A percentile compares a stretch with the other conserved stretches of the same genome.
These are phyloP conservation scores for Lophiostoma macrostomum DNA, from an alignment of 495 filamentous ascomycete species.

Conservation along the genomic window DNA sequence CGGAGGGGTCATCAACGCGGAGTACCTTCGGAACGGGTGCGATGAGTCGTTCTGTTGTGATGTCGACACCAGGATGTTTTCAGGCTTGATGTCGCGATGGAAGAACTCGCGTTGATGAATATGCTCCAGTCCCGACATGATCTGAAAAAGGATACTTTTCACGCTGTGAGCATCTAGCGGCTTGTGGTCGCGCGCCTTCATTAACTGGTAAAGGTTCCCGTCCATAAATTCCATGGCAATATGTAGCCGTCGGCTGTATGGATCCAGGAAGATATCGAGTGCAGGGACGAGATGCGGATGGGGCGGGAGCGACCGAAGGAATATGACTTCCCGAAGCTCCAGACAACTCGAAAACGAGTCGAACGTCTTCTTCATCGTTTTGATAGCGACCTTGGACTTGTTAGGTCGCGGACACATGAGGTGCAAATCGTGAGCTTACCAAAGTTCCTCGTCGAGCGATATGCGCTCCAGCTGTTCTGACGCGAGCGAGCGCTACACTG, in stretches of 20 bases:
- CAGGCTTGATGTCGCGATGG: constrained; percentile 98
- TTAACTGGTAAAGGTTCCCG: constrained; percentile 96
- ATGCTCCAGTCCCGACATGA: constrained; percentile 91
- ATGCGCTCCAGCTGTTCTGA: constrained; percentile 81
- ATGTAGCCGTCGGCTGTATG: constrained; percentile 89
- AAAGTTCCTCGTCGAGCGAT: constrained; percentile 88
- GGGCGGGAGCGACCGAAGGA: constrained; percentile 79
- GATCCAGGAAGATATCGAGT: constrained; percentile 97
- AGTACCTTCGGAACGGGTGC: constrained; percentile 84
- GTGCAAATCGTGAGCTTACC: constrained; percentile 53
- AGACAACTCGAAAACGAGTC: constrained; percentile 85
- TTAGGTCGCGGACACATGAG: constrained; percentile 25
- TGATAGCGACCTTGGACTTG: constrained; percentile 80
- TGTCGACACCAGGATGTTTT: constrained; percentile 97
- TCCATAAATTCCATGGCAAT: constrained; percentile 99
- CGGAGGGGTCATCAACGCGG: constrained; percentile 87
- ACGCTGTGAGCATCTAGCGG: constrained; percentile 84
- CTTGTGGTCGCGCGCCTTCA: constrained; percentile 97
- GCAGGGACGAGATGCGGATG: constrained; percentile 94
- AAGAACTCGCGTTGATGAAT: constrained; percentile 98
- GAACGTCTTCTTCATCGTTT: constrained; percentile 99
- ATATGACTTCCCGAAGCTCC: constrained; percentile 94
- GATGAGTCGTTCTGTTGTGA: constrained; percentile 75
- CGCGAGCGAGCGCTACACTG: constrained; percentile 87
- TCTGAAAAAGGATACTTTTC: constrained; percentile 97